These are phyloP conservation scores for Leccinum arenicola DNA, from an alignment of 768 basidiomycete species.

Conservation along the genomic window DNA sequence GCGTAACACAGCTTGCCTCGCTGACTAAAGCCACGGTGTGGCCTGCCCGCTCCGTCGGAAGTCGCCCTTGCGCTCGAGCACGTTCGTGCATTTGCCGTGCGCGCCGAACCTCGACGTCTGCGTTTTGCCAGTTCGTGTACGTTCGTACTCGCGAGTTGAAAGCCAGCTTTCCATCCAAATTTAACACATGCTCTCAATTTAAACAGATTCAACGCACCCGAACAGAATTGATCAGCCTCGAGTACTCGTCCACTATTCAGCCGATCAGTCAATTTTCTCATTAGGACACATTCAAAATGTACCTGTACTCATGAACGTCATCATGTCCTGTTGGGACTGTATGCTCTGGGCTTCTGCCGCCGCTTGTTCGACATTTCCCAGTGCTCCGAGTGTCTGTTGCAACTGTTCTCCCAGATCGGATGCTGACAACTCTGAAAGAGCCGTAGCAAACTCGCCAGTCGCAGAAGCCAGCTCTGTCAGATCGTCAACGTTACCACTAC, in stretches of 20 bases:
- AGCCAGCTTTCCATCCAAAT: conserved; percentile 54
- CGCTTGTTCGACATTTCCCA: conserved; percentile 73
- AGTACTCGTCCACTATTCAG: conserved; percentile 77
- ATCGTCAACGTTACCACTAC: background rate
- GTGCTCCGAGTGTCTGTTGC: conserved; percentile 60
- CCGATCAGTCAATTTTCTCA: conserved; percentile 7
- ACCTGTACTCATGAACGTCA: conserved; percentile 78
- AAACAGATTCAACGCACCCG: conserved; percentile 49
- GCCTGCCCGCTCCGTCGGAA: conserved; percentile 63
- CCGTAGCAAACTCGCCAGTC: conserved; percentile 78
- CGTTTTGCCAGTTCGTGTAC: conserved; percentile 76
- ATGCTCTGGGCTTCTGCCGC: conserved; percentile 70
- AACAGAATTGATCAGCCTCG: conserved; percentile 85
- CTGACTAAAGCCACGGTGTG: conserved; percentile 67
- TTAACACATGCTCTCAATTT: background rate
- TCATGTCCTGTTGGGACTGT: conserved; percentile 81
- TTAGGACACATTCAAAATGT: background rate
- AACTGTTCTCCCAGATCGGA: conserved; percentile 78
- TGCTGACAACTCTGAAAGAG: conserved; percentile 63
- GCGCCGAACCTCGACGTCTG: conserved; percentile 72
- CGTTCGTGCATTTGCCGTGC: conserved; percentile 79
- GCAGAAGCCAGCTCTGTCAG: conserved; percentile 61
- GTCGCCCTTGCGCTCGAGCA: conserved; percentile 71
- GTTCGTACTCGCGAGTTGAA: conserved; percentile 85
- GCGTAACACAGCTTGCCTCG: conserved; percentile 51